Evolutionary conservation across 73 alveolate genomes (phyloP), one percentile per base, ranked within the genome.

Genomic region (Tetrahymena elliotti): DNA sequence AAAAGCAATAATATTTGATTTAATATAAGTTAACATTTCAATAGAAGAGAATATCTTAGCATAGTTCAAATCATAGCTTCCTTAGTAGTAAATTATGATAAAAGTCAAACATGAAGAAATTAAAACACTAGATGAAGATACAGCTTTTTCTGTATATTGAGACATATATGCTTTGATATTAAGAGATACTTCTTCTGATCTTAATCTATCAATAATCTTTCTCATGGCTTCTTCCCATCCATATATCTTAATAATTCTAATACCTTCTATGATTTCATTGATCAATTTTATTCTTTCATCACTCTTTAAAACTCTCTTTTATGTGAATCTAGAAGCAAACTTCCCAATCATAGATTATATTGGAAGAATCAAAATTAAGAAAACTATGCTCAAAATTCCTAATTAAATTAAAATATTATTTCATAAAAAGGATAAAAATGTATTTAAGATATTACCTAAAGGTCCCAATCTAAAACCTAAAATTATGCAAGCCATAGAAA

Each of bases 191-290:
- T 96, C 97, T 18, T 93, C 35, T 83, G 83, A 54, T 52, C 97
- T 93, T 13, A 84, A 34, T 16, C 27, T 68, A 1, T 84, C 84
- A 33, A 96, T 93, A 38, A 35, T 82, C 36, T 52, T 94, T 24
- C 37, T 83, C 37, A 93, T 83, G 35, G 97, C 96, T 31, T 93
- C 40, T 94, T 96, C 97, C 97, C 97, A 96, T 20, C 88, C 97
- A 47, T 96, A 96, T 68, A 96, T 84, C 34, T 96, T 96, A 2
- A 96, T 94, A 4, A 96, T 41, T 94, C 96, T 83, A 38, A 96
- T 94, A 11, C 97, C 97, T 40, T 96, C 97, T 27, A 96, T 94
- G 33, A 96, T 34, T 52, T 96, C 53, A 35, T 93, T 93, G 22
- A 93, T 93, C 16, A 83, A n/a, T 8, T 94, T 68, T 20, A 96